phyloP scores from a whole-genome alignment of 345 rosid species.

The Sapria himalayana region DNA sequence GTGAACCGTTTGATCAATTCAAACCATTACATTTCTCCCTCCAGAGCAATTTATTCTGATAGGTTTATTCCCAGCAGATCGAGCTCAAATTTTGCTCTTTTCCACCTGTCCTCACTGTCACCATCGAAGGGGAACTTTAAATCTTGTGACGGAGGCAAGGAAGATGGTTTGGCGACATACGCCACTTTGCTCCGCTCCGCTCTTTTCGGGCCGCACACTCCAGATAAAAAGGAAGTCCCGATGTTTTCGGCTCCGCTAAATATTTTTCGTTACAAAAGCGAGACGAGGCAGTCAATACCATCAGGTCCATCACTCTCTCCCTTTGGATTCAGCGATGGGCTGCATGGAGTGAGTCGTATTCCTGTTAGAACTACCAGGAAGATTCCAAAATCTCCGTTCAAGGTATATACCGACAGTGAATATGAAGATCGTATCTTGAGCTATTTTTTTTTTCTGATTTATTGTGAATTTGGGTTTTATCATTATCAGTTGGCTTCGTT shows the following conservation, averaged over 20 bases:
- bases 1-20: slow-evolving; percentile 58
- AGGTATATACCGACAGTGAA: slow-evolving; percentile 20
- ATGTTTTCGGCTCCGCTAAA: slow-evolving; percentile 25
- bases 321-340: slow-evolving; percentile 35
- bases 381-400: slow-evolving; percentile 72
- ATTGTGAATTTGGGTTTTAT: background rate
- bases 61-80: slow-evolving; percentile 95
- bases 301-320: slow-evolving; percentile 48
- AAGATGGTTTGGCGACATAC: slow-evolving; percentile 50
- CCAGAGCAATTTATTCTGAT: slow-evolving; percentile 68
- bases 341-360: slow-evolving; percentile 36
- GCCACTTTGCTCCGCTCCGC: slow-evolving; percentile 39
- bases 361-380: slow-evolving; percentile 73
- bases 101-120: slow-evolving; percentile 31
- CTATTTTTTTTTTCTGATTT: background rate
- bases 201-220: slow-evolving; percentile 69
- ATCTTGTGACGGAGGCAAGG: slow-evolving; percentile 32
- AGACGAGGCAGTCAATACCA: slow-evolving; percentile 50
- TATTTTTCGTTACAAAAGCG: slow-evolving; percentile 72
- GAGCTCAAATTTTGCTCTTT: slow-evolving; percentile 71
- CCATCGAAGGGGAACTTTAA: slow-evolving; percentile 1
- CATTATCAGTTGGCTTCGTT: background rate
- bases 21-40: slow-evolving; percentile 42
- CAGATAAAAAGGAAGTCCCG: slow-evolving; percentile 34
- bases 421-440: slow-evolving; percentile 5